Conservation (phyloP, 129 eudicot genomes). For the Escallonia rubra region DNA sequence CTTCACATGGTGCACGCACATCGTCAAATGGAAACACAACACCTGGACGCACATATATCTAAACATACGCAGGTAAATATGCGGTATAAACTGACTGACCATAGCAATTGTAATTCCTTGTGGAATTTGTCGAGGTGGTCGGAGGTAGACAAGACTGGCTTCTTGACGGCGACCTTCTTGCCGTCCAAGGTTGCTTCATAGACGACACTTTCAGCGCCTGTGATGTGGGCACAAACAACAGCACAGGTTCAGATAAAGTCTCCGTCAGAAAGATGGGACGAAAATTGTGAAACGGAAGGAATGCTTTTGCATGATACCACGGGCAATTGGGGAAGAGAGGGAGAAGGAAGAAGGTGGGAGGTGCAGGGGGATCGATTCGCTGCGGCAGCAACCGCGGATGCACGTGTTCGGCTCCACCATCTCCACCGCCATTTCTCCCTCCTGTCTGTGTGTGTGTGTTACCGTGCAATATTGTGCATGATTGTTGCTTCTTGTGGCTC, state of each 20-base stretch:
- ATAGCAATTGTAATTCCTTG: constrained; percentile 72
- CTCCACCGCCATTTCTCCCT: constrained; percentile 39
- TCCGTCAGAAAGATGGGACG: background rate
- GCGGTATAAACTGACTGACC: constrained; percentile 26
- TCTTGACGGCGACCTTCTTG: constrained; percentile 69
- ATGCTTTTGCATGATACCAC: constrained; percentile 32
- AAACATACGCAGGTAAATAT: background rate
- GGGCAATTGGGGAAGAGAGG: constrained; percentile 67
- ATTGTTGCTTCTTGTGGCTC: no score
- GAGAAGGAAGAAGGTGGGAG: constrained; percentile 71
- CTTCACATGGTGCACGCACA: constrained; percentile 38
- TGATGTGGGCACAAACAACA: background rate
- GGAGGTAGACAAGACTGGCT: constrained; percentile 80
- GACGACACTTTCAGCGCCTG: constrained; percentile 94
- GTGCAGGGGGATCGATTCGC: constrained; percentile 80
- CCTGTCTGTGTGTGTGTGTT: no score
- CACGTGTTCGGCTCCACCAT: constrained; percentile 68
- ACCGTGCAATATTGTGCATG: no score
- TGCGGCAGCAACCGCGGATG: constrained; percentile 81
- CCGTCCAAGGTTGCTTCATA: constrained; percentile 75
- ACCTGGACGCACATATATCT: background rate
- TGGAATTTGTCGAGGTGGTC: constrained; percentile 77
- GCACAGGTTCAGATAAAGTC: no score
- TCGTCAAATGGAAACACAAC: constrained; percentile 4
- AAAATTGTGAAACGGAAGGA: background rate